phyloP scores from a whole-genome alignment of 1,284 basidiomycete species.

The Athelia sp. region DNA sequence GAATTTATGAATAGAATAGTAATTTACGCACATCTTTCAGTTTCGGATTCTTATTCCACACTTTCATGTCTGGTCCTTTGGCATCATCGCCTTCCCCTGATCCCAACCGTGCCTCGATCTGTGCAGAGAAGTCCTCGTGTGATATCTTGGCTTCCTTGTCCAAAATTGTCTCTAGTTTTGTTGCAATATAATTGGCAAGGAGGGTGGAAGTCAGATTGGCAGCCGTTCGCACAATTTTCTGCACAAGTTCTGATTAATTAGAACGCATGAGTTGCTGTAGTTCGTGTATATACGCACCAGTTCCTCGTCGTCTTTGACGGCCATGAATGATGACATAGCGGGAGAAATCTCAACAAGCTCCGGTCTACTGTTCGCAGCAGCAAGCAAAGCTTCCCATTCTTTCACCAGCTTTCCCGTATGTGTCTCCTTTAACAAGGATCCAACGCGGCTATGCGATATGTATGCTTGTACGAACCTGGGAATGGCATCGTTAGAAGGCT shows the following conservation, averaged over 20 bases:
- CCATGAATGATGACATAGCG: slow-evolving; percentile 76
- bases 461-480: slow-evolving; percentile 58
- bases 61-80: slow-evolving; percentile 84
- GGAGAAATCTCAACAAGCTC: slow-evolving; percentile 77
- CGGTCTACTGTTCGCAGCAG: slow-evolving; percentile 50
- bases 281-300: slow-evolving; percentile 48
- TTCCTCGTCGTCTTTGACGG: slow-evolving; percentile 90
- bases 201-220: slow-evolving; percentile 82
- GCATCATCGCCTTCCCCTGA: slow-evolving; percentile 72
- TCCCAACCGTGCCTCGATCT: slow-evolving; percentile 85
- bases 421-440: slow-evolving; percentile 71
- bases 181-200: slow-evolving; percentile 81
- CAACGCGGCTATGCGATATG: slow-evolving; percentile 55
- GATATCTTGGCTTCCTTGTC: slow-evolving; percentile 89
- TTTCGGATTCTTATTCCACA: slow-evolving; percentile 78
- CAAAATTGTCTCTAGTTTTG: slow-evolving; percentile 86
- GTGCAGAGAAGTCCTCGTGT: slow-evolving; percentile 80
- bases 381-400: slow-evolving; percentile 71
- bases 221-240: slow-evolving; percentile 79
- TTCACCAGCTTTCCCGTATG: slow-evolving; percentile 75
- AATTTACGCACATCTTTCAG: slow-evolving; percentile 59
- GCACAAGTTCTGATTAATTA: slow-evolving; percentile 5
- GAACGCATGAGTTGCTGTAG: neutral
- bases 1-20: slow-evolving; percentile 4
- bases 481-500: slow-evolving; percentile 63